phyloP scores from a whole-genome alignment of 768 basidiomycete species.

The Erythrobasidium yunnanense region DNA sequence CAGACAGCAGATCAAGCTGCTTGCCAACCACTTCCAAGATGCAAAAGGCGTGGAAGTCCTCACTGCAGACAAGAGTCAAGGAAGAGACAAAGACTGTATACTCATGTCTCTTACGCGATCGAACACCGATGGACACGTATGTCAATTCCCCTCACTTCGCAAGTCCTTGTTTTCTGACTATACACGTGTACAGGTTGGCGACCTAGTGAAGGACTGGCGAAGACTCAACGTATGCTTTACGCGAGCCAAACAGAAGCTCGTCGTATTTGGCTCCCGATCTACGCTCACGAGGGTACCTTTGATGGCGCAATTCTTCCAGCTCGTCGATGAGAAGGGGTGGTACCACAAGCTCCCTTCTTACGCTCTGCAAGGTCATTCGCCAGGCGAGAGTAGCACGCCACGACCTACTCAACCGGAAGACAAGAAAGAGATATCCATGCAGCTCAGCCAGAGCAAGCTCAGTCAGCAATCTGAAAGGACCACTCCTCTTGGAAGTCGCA shows the following conservation, averaged over 20 bases:
- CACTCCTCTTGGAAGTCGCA: too few relatives aligned
- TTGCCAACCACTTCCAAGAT: slow-evolving; percentile 55
- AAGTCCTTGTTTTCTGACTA: not conserved
- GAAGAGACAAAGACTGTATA: slow-evolving; percentile 64
- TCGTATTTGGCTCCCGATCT: slow-evolving; percentile 75
- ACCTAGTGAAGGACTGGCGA: slow-evolving; percentile 88
- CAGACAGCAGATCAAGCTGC: slow-evolving; percentile 85
- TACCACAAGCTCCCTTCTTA: slow-evolving; percentile 51
- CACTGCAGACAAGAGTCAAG: slow-evolving; percentile 36
- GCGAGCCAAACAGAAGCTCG: slow-evolving; percentile 74
- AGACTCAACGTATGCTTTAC: slow-evolving; percentile 95
- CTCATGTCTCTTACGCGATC: slow-evolving; percentile 85
- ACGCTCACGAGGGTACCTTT: slow-evolving; percentile 54
- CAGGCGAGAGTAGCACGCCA: too few relatives aligned
- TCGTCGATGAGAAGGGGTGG: slow-evolving; percentile 68
- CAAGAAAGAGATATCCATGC: too few relatives aligned
- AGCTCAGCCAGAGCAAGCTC: too few relatives aligned
- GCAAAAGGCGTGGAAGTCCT: slow-evolving; percentile 47
- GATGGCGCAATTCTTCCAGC: slow-evolving; percentile 60
- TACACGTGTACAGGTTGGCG: slow-evolving; percentile 56
- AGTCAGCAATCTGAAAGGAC: too few relatives aligned
- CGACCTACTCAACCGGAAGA: too few relatives aligned
- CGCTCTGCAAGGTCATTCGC: slow-evolving; percentile 53
- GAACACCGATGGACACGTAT: slow-evolving; percentile 62
- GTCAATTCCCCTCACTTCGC: slow-evolving; percentile 38